Conservation (phyloP, 2,329 filamentous ascomycete genomes). For the Curvularia sp. region DNA sequence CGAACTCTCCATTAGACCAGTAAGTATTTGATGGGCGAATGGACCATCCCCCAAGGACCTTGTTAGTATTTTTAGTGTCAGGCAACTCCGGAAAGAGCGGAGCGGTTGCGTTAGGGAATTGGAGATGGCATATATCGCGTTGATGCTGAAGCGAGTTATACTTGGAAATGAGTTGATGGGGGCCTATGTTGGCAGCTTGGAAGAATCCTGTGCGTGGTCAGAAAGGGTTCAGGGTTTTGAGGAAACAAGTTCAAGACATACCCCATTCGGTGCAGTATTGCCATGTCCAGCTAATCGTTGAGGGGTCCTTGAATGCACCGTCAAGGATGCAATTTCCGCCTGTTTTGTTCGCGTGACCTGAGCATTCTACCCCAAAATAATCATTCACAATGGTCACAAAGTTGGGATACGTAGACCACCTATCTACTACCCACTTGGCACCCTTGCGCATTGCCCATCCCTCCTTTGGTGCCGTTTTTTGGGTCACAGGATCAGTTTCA, state of each 20-base stretch:
- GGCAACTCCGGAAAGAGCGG: constrained; percentile 51
- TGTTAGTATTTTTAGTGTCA: constrained; percentile 48
- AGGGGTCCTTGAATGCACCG: constrained; percentile 44
- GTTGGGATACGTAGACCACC: constrained; percentile 53
- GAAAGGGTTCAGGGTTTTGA: background rate
- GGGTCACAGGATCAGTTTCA: constrained; percentile 49
- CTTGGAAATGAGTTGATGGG: constrained; percentile 57
- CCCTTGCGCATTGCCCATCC: constrained; percentile 38
- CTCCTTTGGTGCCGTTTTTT: constrained; percentile 1
- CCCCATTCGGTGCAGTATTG: constrained; percentile 63
- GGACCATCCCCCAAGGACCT: constrained; percentile 58
- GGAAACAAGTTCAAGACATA: constrained; percentile 21
- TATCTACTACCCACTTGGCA: constrained; percentile 51
- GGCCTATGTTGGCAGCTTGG: constrained; percentile 58
- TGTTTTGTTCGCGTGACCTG: constrained; percentile 34
- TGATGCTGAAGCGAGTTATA: constrained; percentile 57
- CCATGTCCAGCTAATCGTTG: constrained; percentile 58
- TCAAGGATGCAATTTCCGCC: constrained; percentile 50
- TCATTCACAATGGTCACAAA: constrained; percentile 52
- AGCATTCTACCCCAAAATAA: constrained; percentile 53
- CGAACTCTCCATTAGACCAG: constrained; percentile 60
- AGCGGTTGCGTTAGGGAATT: constrained; percentile 1
- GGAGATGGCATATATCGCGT: constrained; percentile 57
- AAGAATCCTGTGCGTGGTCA: constrained; percentile 50
- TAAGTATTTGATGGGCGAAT: constrained; percentile 61